Conservation (phyloP, 2,329 filamentous ascomycete genomes). For the Penicillium sp. region DNA sequence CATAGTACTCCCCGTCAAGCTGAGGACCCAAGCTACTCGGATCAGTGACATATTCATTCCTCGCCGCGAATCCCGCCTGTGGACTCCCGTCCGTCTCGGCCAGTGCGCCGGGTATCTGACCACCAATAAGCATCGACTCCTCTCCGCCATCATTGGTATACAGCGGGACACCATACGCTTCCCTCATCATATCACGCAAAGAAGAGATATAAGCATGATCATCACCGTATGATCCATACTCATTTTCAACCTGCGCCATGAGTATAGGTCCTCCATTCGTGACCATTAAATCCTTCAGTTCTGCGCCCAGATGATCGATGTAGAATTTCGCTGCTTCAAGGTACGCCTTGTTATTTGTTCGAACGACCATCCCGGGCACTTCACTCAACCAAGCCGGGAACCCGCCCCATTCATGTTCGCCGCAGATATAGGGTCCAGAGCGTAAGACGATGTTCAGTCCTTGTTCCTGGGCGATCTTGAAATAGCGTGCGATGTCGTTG, state of each 20-base stretch:
- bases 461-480: constrained; percentile 50
- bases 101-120: constrained; percentile 47
- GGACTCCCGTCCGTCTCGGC: constrained; percentile 52
- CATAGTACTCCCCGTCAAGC: constrained; percentile 55
- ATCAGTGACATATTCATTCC: constrained; percentile 48
- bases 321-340: constrained; percentile 41
- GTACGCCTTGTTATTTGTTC: constrained; percentile 45
- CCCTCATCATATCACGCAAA: constrained; percentile 45
- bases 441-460: constrained; percentile 50
- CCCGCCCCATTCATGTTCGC: constrained; percentile 53
- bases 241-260: constrained; percentile 55
- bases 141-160: constrained; percentile 55
- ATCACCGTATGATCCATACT: constrained; percentile 52
- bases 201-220: constrained; percentile 48
- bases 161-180: constrained; percentile 46
- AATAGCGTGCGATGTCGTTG: constrained; percentile 53
- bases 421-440: constrained; percentile 53
- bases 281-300: constrained; percentile 40
- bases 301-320: constrained; percentile 40
- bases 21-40: constrained; percentile 44
- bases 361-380: constrained; percentile 44
- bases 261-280: constrained; percentile 50
- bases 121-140: constrained; percentile 46
- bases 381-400: constrained; percentile 50
- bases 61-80: constrained; percentile 40